Conservation (phyloP, 106 monocot species). For the Apostasia shenzhenica region DNA sequence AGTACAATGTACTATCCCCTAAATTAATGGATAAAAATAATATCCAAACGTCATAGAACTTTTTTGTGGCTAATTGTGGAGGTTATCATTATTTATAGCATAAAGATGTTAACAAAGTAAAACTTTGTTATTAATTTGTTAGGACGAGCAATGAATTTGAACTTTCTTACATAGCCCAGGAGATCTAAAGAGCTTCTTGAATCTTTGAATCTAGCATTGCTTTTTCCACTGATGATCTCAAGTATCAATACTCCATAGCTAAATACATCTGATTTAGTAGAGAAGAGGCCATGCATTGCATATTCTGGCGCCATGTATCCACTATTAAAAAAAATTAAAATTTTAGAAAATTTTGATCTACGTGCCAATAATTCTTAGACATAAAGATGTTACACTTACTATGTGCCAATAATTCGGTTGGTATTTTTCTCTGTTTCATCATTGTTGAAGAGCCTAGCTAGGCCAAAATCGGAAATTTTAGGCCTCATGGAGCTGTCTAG, state of each 20-base stretch:
- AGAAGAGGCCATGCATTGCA: not conserved
- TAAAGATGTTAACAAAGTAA: not conserved
- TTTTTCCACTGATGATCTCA: not conserved
- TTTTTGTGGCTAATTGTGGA: too few relatives aligned
- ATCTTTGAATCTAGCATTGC: not conserved
- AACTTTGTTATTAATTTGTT: not conserved
- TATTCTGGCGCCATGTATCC: conserved; percentile 2
- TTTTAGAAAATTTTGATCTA: not conserved
- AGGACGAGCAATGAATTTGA: not conserved
- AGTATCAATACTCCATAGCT: not conserved
- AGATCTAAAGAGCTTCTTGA: too few relatives aligned
- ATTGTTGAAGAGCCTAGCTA: not conserved
- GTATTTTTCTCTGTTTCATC: not conserved
- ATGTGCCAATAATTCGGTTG: not conserved
- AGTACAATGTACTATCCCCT: too few relatives aligned
- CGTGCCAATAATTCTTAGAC: too few relatives aligned
- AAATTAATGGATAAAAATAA: too few relatives aligned
- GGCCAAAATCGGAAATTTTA: not conserved
- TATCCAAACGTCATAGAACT: too few relatives aligned
- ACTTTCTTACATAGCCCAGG: too few relatives aligned
- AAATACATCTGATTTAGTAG: not conserved
- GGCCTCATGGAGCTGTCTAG: conserved; percentile 2
- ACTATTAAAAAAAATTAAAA: not conserved
- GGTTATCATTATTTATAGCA: not conserved
- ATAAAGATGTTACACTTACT: not conserved